A percentile compares a stretch with the other conserved stretches of the same genome.
These are phyloP conservation scores for Aureobasidium musti DNA, from an alignment of 2,329 filamentous ascomycete species.

Conservation along the genomic window DNA sequence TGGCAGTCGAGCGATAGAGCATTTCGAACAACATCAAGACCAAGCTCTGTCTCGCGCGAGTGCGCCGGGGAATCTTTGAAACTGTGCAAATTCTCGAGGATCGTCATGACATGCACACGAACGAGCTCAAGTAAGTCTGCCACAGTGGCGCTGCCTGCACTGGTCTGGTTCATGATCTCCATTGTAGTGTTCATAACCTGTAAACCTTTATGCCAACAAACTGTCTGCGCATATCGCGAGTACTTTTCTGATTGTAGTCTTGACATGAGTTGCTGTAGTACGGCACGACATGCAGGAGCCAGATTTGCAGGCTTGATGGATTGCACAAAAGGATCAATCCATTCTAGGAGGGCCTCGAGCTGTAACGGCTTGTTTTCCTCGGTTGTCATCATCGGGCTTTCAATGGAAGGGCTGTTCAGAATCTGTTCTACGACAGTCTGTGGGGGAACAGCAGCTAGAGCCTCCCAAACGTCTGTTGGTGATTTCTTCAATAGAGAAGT, in stretches of 20 bases:
- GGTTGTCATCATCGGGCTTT: constrained; percentile 59
- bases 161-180: constrained; percentile 34
- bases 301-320: constrained; percentile 76
- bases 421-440: constrained; percentile 81
- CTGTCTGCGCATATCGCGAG: constrained; percentile 59
- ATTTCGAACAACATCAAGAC: constrained; percentile 65
- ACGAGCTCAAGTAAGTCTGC: constrained; percentile 66
- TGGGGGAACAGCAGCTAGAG: constrained; percentile 77
- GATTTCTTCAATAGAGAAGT: constrained; percentile 72
- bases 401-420: constrained; percentile 69
- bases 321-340: constrained; percentile 74
- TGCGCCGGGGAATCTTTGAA: constrained; percentile 35
- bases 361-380: constrained; percentile 56
- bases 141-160: constrained; percentile 43
- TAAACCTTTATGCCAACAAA: constrained; percentile 66
- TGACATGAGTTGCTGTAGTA: constrained; percentile 73
- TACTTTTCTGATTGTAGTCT: constrained; percentile 60
- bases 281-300: constrained; percentile 75
- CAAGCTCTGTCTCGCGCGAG: constrained; percentile 43
- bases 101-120: constrained; percentile 56
- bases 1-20: constrained; percentile 71
- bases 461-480: constrained; percentile 81
- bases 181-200: constrained; percentile 50
- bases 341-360: constrained; percentile 67
- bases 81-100: constrained; percentile 41